phyloP scores from a whole-genome alignment of 2,329 filamentous ascomycete species.

The Cyphellophora europaea region DNA sequence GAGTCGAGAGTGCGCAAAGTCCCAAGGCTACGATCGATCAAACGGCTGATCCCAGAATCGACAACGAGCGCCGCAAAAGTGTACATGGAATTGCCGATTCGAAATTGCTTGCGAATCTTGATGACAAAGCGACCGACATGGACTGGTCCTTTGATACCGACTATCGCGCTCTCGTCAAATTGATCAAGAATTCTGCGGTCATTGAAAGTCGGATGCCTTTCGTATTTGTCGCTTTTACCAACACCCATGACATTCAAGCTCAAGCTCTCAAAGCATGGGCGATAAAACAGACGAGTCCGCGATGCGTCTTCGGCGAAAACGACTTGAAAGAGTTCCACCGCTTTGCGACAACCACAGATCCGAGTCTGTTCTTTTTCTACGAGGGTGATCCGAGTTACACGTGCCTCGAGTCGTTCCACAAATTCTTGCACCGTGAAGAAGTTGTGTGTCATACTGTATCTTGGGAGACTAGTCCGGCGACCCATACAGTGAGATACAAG shows the following conservation, averaged over 20 bases:
- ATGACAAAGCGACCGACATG: background rate
- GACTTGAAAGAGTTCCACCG: background rate
- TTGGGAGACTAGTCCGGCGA: background rate
- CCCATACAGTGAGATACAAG: background rate
- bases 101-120: background rate
- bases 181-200: background rate
- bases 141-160: background rate
- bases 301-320: background rate
- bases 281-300: background rate
- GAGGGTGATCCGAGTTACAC: background rate
- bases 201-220: background rate
- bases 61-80: no score
- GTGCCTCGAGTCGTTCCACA: background rate
- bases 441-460: constrained; percentile 2
- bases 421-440: constrained; percentile 3
- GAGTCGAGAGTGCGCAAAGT: no score
- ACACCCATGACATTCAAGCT: background rate
- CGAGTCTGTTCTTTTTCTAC: background rate
- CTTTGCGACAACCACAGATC: background rate
- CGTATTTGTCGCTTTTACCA: background rate
- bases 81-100: no score
- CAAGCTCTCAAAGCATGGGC: background rate
- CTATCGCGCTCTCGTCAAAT: background rate
- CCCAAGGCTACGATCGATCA: no score
- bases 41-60: no score